phyloP scores from a whole-genome alignment of 2,329 filamentous ascomycete species.

The Pezicula neosporulosa region DNA sequence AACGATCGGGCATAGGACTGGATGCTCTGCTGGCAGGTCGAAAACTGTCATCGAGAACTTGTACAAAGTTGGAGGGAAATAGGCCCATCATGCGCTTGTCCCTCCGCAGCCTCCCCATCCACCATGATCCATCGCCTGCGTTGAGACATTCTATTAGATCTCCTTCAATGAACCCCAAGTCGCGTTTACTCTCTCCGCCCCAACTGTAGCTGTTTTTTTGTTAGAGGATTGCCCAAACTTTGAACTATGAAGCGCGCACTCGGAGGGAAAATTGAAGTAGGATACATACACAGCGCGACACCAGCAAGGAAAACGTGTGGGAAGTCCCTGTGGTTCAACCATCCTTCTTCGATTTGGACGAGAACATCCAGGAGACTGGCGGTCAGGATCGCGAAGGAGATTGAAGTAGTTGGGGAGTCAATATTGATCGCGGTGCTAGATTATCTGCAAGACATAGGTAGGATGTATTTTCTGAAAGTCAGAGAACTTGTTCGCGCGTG shows the following conservation, averaged over 20 bases:
- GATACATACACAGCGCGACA: conserved; percentile 72
- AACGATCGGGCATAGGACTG: conserved; percentile 41
- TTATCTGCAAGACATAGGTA: no score
- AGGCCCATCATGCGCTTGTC: conserved; percentile 88
- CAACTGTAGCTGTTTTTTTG: no score
- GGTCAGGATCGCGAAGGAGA: no score
- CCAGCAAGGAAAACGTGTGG: conserved; percentile 84
- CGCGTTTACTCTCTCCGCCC: conserved; percentile 55
- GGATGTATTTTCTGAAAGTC: no score
- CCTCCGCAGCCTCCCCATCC: conserved; percentile 87
- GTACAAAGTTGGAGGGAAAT: conserved; percentile 97
- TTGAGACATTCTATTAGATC: conserved; percentile 98
- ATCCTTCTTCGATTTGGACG: background rate
- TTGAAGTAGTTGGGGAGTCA: no score
- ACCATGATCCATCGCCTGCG: conserved; percentile 96
- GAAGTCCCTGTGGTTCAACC: conserved; percentile 54
- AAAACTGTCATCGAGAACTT: conserved; percentile 81
- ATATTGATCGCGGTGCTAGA: no score
- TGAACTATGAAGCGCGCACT: no score
- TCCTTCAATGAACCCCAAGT: conserved; percentile 95
- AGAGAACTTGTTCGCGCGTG: no score
- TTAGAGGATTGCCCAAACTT: no score
- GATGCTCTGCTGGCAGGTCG: conserved; percentile 65
- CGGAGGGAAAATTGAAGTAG: background rate
- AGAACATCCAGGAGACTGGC: background rate